phyloP scores from a whole-genome alignment of 2,329 filamentous ascomycete genomes.

The Pestalotiopsis sp. region DNA sequence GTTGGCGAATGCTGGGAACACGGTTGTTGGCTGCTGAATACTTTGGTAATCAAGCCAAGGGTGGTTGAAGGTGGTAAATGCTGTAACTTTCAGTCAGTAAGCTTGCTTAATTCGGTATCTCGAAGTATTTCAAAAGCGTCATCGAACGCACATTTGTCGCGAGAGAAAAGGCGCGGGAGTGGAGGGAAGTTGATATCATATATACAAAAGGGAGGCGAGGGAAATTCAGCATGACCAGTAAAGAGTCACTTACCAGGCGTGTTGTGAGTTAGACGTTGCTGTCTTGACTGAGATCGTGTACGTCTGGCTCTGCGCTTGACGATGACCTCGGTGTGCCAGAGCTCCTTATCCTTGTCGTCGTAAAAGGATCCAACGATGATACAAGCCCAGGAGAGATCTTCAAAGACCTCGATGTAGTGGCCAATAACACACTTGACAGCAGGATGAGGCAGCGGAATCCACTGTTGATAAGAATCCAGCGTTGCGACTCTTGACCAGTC shows the following conservation, averaged over 20 bases:
- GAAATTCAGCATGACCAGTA: not conserved
- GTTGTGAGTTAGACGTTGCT: constrained; percentile 6
- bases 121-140: not conserved
- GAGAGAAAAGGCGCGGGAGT: not conserved
- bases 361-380: constrained; percentile 51
- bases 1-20: not conserved
- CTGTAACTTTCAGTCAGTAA: not conserved
- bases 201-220: not conserved
- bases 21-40: not conserved
- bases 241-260: constrained; percentile 12
- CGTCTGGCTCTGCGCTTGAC: constrained; percentile 24
- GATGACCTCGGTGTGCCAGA: constrained; percentile 52
- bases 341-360: constrained; percentile 38
- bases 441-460: constrained; percentile 41
- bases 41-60: not conserved
- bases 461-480: constrained; percentile 24
- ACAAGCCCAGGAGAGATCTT: constrained; percentile 45
- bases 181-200: not conserved
- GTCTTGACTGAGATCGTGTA: not conserved
- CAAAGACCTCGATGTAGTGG: constrained; percentile 39
- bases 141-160: not conserved
- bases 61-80: not conserved
- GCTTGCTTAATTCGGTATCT: not conserved
- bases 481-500: constrained; percentile 19
- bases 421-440: constrained; percentile 49